phyloP scores from a whole-genome alignment of 768 basidiomycete species.

The Trametes maxima region DNA sequence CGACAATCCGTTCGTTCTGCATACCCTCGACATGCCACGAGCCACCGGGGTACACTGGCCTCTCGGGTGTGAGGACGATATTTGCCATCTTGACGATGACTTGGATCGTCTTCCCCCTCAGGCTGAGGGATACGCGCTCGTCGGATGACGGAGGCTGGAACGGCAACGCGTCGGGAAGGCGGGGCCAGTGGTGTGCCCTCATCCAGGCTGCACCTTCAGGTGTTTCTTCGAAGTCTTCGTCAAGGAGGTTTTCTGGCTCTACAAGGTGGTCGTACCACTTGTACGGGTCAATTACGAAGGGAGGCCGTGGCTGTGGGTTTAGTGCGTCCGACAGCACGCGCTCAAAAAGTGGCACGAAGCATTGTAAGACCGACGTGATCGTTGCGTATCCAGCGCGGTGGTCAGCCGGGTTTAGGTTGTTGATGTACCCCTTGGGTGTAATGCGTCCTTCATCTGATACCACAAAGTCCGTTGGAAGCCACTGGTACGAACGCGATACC shows the following conservation, averaged over 20 bases:
- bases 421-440: constrained; percentile 32
- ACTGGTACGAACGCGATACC: constrained; percentile 27
- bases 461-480: constrained; percentile 35
- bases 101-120: constrained; percentile 29
- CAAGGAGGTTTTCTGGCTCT: not conserved
- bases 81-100: constrained; percentile 47
- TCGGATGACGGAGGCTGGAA: not conserved
- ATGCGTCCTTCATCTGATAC: constrained; percentile 27
- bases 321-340: constrained; percentile 26
- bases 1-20: constrained; percentile 23
- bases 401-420: constrained; percentile 31
- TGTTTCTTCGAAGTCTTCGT: not conserved
- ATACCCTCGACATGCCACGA: constrained; percentile 40
- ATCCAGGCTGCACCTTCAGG: not conserved
- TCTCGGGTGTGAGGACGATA: constrained; percentile 34
- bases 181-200: not conserved
- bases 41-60: constrained; percentile 34
- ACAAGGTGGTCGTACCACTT: constrained; percentile 2
- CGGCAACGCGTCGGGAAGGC: constrained; percentile 1
- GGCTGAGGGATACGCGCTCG: constrained; percentile 1
- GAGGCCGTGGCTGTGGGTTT: not conserved
- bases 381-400: constrained; percentile 21
- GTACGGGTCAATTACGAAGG: constrained; percentile 1
- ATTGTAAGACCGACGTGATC: constrained; percentile 21
- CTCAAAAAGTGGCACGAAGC: constrained; percentile 32